These are phyloP conservation scores for Tetracladium setigerum DNA, from an alignment of 495 filamentous ascomycete genomes.

Conservation along the genomic window DNA sequence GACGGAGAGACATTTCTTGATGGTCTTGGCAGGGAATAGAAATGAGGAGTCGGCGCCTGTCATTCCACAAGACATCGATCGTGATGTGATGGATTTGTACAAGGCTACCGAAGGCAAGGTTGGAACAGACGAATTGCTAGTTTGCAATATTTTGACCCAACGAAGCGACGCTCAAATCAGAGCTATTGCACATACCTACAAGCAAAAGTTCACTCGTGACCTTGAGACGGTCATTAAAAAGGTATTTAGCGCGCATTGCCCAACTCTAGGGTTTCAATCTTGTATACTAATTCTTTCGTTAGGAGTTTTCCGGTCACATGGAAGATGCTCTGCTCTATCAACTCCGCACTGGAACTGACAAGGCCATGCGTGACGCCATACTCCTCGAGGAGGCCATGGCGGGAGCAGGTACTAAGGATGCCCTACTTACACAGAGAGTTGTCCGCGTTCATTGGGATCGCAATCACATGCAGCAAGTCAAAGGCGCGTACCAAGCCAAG, in stretches of 20 bases:
- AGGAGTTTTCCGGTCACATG: constrained; percentile 90
- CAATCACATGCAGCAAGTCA: constrained; percentile 61
- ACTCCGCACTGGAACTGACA: constrained; percentile 67
- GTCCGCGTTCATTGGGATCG: constrained; percentile 76
- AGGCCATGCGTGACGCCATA: constrained; percentile 72
- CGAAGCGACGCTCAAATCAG: constrained; percentile 72
- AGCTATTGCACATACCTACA: constrained; percentile 67
- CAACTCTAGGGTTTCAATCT: no score
- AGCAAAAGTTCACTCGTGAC: constrained; percentile 51
- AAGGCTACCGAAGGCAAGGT: constrained; percentile 60
- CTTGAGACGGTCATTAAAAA: constrained; percentile 66
- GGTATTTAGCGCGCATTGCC: constrained; percentile 22
- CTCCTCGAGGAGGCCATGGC: constrained; percentile 80
- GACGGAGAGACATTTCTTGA: constrained; percentile 72
- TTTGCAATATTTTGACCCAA: constrained; percentile 66
- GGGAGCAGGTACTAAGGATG: constrained; percentile 81
- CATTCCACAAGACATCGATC: constrained; percentile 59
- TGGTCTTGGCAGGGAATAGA: constrained; percentile 62
- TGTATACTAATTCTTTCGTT: neutral
- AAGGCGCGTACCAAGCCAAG: constrained; percentile 58
- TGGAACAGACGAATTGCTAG: constrained; percentile 67
- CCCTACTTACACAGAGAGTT: constrained; percentile 63
- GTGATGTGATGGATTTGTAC: constrained; percentile 65
- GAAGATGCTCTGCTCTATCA: constrained; percentile 74
- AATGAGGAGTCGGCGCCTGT: constrained; percentile 70